Evolutionary conservation across 202 grass and related monocot genomes (phyloP).

Genomic region (Schoenoplectus triqueter): DNA sequence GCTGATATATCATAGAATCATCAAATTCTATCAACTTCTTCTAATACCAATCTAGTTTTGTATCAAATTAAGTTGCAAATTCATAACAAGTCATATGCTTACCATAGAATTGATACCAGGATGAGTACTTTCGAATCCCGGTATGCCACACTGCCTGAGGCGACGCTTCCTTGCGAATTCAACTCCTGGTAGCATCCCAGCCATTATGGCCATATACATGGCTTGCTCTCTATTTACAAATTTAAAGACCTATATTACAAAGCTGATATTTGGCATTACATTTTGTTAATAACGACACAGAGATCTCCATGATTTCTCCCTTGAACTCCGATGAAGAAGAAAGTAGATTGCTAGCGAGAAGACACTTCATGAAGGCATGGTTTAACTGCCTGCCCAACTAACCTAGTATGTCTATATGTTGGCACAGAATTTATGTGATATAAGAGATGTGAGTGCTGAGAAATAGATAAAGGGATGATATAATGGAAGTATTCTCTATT

Average conservation of each 20-base stretch:
- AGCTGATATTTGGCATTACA: constrained; percentile 19
- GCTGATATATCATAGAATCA: constrained; percentile 38
- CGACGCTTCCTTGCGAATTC: constrained; percentile 81
- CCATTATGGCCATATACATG: constrained; percentile 56
- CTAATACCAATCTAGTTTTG: not conserved
- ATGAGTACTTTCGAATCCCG: constrained; percentile 5
- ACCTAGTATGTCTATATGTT: constrained; percentile 15
- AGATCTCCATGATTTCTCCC: constrained; percentile 6
- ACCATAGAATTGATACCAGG: constrained; percentile 24
- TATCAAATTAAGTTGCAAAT: constrained; percentile 7
- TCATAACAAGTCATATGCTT: constrained; percentile 20
- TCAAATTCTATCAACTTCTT: constrained; percentile 20
- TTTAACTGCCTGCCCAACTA: constrained; percentile 30
- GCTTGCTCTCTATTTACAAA: not conserved
- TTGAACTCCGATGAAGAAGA: not conserved
- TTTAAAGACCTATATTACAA: constrained; percentile 21
- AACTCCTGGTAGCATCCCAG: constrained; percentile 80
- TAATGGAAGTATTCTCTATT: constrained; percentile 23
- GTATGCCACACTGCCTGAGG: constrained; percentile 44
- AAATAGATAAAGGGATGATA: constrained; percentile 31
- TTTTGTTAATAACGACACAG: constrained; percentile 1
- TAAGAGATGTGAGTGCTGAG: not conserved
- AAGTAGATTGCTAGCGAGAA: not conserved
- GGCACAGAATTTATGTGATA: constrained; percentile 43
- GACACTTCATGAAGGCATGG: constrained; percentile 23